Evolutionary conservation across 2,329 filamentous ascomycete species (phyloP).

Genomic region (Pezicula neosporulosa): DNA sequence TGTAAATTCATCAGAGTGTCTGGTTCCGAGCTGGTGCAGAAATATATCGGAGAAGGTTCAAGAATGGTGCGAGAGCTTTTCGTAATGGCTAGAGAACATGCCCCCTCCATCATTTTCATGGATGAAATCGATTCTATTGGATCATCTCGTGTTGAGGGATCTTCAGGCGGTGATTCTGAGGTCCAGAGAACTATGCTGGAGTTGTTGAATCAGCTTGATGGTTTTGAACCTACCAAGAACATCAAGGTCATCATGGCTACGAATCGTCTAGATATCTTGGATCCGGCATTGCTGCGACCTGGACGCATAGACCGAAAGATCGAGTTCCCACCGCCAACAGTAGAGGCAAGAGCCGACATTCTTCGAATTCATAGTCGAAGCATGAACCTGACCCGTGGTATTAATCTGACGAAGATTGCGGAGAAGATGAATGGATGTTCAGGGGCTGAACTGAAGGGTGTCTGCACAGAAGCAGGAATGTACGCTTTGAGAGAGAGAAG

Average conservation of each 20-base stretch:
- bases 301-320: conserved; percentile 98
- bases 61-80: conserved; percentile 99
- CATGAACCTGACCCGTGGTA: conserved; percentile 97
- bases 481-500: conserved; percentile 91
- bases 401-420: conserved; percentile 96
- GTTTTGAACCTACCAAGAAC: conserved; percentile 98
- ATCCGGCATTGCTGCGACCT: conserved; percentile 91
- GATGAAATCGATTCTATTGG: conserved; percentile 99
- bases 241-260: conserved; percentile 99
- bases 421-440: conserved; percentile 99
- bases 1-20: conserved; percentile 99
- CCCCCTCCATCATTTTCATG: conserved; percentile 99
- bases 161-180: conserved; percentile 92
- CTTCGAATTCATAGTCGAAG: conserved; percentile 94
- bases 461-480: conserved; percentile 98
- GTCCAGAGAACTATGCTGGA: conserved; percentile 99
- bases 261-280: conserved; percentile 94
- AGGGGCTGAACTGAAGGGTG: conserved; percentile 95
- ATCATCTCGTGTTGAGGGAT: conserved; percentile 93
- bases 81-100: conserved; percentile 98
- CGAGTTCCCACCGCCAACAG: conserved; percentile 94
- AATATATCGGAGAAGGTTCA: conserved; percentile 97
- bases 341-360: conserved; percentile 96
- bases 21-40: conserved; percentile 94
- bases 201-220: conserved; percentile 95